These are phyloP conservation scores for Ceratobasidium sp. DNA, from an alignment of 1,284 basidiomycete species.

Conservation along the genomic window DNA sequence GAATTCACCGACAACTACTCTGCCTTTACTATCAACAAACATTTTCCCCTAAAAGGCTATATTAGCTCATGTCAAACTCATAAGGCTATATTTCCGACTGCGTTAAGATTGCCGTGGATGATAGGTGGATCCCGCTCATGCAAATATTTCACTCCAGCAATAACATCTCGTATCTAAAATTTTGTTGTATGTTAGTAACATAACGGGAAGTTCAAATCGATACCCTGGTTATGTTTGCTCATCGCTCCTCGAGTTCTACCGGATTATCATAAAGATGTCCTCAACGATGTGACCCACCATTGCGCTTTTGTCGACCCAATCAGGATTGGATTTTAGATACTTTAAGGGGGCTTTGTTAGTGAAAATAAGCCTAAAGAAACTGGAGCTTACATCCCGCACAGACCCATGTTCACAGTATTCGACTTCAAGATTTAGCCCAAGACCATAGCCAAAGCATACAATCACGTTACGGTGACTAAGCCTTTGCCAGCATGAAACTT, in stretches of 20 bases:
- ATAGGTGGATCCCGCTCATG: slow-evolving; percentile 36
- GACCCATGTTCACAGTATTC: neutral
- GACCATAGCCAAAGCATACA: neutral
- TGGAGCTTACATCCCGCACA: neutral
- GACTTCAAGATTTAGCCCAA: neutral
- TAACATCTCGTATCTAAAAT: slow-evolving; percentile 31
- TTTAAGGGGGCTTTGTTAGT: too few relatives aligned
- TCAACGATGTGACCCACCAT: too few relatives aligned
- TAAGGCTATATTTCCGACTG: neutral
- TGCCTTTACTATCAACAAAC: slow-evolving; percentile 14
- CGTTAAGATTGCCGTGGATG: slow-evolving; percentile 41
- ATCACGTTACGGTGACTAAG: neutral
- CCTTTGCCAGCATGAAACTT: neutral
- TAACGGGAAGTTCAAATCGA: too few relatives aligned
- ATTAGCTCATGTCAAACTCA: neutral
- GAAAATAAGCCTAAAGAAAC: neutral
- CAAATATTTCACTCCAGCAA: slow-evolving; percentile 36
- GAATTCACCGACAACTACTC: slow-evolving; percentile 16
- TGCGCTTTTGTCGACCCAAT: neutral
- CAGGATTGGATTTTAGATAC: neutral
- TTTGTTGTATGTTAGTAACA: too few relatives aligned
- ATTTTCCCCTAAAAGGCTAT: neutral
- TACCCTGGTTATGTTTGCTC: too few relatives aligned
- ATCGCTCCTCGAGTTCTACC: too few relatives aligned
- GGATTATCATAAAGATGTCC: too few relatives aligned